Percentiles rank a stretch among this genome's conserved stretches.
These are phyloP conservation scores for Ilyonectria mors-panacis DNA, from an alignment of 2,329 filamentous ascomycete species.

Conservation along the genomic window DNA sequence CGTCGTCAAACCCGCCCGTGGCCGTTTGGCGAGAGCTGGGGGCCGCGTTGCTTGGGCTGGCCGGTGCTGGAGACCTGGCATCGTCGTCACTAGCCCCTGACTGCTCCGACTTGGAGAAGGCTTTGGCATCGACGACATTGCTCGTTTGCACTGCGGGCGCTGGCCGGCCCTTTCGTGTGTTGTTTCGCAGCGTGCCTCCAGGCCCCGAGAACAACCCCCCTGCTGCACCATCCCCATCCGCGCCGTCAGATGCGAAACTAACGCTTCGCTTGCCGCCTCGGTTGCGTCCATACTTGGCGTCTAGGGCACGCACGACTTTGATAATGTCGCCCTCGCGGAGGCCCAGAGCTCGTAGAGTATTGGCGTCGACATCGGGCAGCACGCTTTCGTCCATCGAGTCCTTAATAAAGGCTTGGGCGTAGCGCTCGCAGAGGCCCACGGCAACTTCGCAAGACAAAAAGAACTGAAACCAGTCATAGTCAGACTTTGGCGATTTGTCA, in stretches of 20 bases:
- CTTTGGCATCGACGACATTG: conserved; percentile 89
- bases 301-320: conserved; percentile 91
- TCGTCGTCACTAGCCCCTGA: conserved; percentile 41
- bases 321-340: conserved; percentile 96
- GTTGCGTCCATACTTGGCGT: conserved; percentile 81
- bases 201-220: conserved; percentile 91
- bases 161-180: conserved; percentile 92
- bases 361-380: conserved; percentile 88
- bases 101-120: conserved; percentile 76
- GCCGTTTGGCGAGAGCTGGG: conserved; percentile 44
- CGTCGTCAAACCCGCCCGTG: conserved; percentile 86
- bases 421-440: conserved; percentile 93
- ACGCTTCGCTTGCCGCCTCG: conserved; percentile 56
- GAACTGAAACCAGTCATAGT: conserved; percentile 99
- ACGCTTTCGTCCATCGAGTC: conserved; percentile 98
- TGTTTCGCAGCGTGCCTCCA: conserved; percentile 92
- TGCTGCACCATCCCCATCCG: conserved; percentile 71
- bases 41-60: conserved; percentile 50
- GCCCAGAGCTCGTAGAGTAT: conserved; percentile 88
- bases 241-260: conserved; percentile 52
- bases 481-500: conserved; percentile 73
- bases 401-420: conserved; percentile 87
- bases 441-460: conserved; percentile 94
- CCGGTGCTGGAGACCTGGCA: conserved; percentile 40
- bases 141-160: conserved; percentile 88